These are phyloP conservation scores for Stachybotrys chlorohalonatus DNA, from an alignment of 2,329 filamentous ascomycete species.

Conservation along the genomic window DNA sequence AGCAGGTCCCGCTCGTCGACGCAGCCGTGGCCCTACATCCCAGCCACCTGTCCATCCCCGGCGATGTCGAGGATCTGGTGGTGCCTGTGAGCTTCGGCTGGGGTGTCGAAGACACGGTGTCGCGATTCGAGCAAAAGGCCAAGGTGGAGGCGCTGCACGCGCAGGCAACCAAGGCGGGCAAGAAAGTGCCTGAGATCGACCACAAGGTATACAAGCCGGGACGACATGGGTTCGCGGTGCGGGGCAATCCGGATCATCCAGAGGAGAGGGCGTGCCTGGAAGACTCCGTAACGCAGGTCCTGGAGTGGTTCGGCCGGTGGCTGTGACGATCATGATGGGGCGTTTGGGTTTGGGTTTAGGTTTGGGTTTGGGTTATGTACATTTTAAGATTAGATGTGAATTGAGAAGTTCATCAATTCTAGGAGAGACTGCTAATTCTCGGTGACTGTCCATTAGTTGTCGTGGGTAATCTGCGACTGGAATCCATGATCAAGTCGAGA, in stretches of 20 bases:
- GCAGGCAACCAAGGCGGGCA: neutral
- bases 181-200: neutral
- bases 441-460: no score
- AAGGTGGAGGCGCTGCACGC: neutral
- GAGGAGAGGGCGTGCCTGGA: constrained; percentile 21
- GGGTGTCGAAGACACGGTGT: constrained; percentile 18
- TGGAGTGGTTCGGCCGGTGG: neutral
- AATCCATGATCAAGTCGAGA: neutral
- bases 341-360: neutral
- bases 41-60: constrained; percentile 22
- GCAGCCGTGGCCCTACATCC: constrained; percentile 26
- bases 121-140: constrained; percentile 6
- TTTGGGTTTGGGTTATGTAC: neutral
- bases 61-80: constrained; percentile 19
- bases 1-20: constrained; percentile 23
- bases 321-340: neutral
- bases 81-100: constrained; percentile 21
- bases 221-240: constrained; percentile 23
- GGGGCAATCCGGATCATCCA: constrained; percentile 26
- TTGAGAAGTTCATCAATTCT: no score
- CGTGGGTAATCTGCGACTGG: neutral
- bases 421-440: no score
- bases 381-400: neutral
- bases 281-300: constrained; percentile 3
- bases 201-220: neutral